Percentiles rank a stretch among this genome's conserved stretches.
Conservation (phyloP, 1,284 basidiomycete genomes). For the Tylopilus sp. region DNA sequence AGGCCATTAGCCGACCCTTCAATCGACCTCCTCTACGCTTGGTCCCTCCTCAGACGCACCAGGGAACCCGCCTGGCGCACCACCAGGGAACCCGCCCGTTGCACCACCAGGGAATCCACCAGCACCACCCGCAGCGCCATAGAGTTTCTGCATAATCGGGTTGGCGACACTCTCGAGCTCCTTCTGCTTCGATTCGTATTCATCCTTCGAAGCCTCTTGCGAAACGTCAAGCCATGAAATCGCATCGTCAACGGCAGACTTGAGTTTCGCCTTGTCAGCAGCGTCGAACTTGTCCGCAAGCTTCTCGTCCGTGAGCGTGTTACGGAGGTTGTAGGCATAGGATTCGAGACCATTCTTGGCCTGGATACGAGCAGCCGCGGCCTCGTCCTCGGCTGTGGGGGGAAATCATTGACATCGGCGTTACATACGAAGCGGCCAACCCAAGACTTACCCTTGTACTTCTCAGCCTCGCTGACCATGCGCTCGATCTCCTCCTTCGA, state of each 20-base stretch:
- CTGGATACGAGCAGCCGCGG: slow-evolving; percentile 76
- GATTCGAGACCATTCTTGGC: slow-evolving; percentile 91
- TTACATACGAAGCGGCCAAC: neutral
- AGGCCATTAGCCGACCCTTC: slow-evolving; percentile 27
- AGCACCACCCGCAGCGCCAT: slow-evolving; percentile 69
- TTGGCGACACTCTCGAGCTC: slow-evolving; percentile 89
- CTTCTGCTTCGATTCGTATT: slow-evolving; percentile 95
- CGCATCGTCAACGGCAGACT: slow-evolving; percentile 79
- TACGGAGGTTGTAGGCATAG: slow-evolving; percentile 95
- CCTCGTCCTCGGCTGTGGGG: slow-evolving; percentile 71
- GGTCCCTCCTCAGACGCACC: slow-evolving; percentile 72
- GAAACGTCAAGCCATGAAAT: slow-evolving; percentile 89
- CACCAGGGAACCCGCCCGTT: slow-evolving; percentile 48
- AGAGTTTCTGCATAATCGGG: slow-evolving; percentile 95
- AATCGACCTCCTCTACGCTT: slow-evolving; percentile 86
- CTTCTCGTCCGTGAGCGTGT: slow-evolving; percentile 84
- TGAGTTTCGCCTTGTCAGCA: slow-evolving; percentile 85
- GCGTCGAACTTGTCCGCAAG: slow-evolving; percentile 85
- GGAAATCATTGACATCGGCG: slow-evolving; percentile 20
- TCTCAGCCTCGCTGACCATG: slow-evolving; percentile 93
- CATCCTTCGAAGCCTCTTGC: slow-evolving; percentile 91
- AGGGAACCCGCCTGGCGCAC: slow-evolving; percentile 52
- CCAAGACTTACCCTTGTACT: slow-evolving; percentile 68
- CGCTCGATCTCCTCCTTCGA: slow-evolving; percentile 99
- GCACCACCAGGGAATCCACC: slow-evolving; percentile 48